Evolutionary conservation across 441 rosid genomes (phyloP), one percentile per base, ranked within the genome.

Genomic region (Corymbia citriodora): DNA sequence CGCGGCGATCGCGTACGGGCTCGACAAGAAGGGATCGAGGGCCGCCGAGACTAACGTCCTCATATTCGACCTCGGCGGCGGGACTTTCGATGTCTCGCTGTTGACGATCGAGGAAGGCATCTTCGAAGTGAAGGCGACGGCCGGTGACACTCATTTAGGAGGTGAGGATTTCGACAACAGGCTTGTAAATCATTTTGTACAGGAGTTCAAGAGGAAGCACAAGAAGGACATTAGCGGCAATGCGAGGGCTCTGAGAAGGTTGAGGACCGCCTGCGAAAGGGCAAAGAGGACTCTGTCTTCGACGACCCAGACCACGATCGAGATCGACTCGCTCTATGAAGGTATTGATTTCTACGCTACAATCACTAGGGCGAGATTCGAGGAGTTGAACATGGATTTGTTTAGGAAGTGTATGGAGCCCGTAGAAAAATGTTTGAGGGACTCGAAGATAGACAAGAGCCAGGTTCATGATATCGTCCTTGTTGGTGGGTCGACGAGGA

Each of bases 51-150:
- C 91, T 50, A 91, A 93, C 87, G 92, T 93, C 50, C 91, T 93
- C 29, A 93, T 93, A 48, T 93, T 93, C 55, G 95, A 93, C 83
- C 92, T 92, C 9, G 95, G 94, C 14, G 95, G 95, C 6, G 93
- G 94, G 3, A 93, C 94, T 11, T 93, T 93, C 9, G 95, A 94
- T 89, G 95, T 93, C 40, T 93, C 95, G 6, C 49, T 94, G 53
- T 40, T 94, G 89, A 91, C 94, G 45, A 91, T 93, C 10, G 94
- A 92, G 29, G 94, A 94, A 21, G 93, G 94, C 23, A 89, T 94
- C 40, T 94, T 93, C 13, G 95, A 93, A 79, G 95, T 92, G 36
- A 94, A 94, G 31, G 93, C 94, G 9, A 94, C 95, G 11, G 94
- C 94, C 29, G 95, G 95, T 2, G 94, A 94, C 92, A 27, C 94